Evolutionary conservation across 768 basidiomycete genomes (phyloP).

Genomic region (Hericium coralloides): DNA sequence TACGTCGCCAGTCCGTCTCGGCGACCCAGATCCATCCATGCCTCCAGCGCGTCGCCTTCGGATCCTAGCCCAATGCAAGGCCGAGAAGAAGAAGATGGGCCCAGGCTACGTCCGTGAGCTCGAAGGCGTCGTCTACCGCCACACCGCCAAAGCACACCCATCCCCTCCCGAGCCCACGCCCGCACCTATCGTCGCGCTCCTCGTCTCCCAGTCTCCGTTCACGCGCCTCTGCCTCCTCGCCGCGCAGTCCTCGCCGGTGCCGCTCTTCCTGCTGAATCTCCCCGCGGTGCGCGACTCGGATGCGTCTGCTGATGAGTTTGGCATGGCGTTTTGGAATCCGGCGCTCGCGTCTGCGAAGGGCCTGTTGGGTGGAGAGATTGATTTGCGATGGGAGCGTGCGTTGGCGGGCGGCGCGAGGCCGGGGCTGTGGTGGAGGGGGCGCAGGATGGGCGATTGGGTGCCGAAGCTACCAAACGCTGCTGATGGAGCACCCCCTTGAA

Average conservation of each 20-base stretch:
- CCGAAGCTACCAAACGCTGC: constrained; percentile 10
- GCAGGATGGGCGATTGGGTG: constrained; percentile 27
- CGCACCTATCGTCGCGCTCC: constrained; percentile 51
- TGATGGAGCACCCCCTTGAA: too few species aligned
- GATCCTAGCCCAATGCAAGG: constrained; percentile 86
- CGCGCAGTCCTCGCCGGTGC: constrained; percentile 66
- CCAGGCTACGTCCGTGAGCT: constrained; percentile 82
- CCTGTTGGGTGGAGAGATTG: constrained; percentile 49
- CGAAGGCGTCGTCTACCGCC: constrained; percentile 74
- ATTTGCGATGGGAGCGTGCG: constrained; percentile 57
- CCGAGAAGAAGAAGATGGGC: constrained; percentile 71
- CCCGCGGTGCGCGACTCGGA: constrained; percentile 32
- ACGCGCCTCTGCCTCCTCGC: constrained; percentile 60
- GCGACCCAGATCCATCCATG: background rate
- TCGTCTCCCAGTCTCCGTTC: constrained; percentile 77
- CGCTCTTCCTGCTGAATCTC: constrained; percentile 72
- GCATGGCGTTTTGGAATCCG: constrained; percentile 59
- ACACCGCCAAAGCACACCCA: constrained; percentile 15
- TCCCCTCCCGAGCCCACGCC: background rate
- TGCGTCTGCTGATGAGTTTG: constrained; percentile 19
- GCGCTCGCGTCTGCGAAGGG: constrained; percentile 49
- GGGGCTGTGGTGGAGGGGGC: constrained; percentile 35
- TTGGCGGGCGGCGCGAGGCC: constrained; percentile 23
- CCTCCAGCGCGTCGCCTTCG: constrained; percentile 46
- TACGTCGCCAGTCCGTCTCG: background rate